A percentile compares a stretch with the other conserved stretches of the same genome.
Evolutionary conservation across 2,329 filamentous ascomycete genomes (phyloP).

Genomic region (Cordyceps tenuipes): DNA sequence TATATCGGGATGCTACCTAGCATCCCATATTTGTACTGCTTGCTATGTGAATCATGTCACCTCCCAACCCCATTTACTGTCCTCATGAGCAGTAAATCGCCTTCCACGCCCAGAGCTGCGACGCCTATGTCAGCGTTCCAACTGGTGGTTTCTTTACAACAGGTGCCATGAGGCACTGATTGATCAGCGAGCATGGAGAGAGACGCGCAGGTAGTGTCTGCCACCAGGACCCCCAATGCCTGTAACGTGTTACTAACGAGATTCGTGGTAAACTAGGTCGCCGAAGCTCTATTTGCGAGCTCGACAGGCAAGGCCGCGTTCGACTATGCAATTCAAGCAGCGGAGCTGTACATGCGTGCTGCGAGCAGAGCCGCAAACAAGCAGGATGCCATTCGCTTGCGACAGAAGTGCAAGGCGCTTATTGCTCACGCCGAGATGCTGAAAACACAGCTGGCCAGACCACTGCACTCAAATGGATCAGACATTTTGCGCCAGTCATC

Average conservation of each 20-base stretch:
- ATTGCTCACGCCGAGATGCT: slow-evolving; percentile 67
- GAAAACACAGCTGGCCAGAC: slow-evolving; percentile 38
- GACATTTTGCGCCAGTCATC: slow-evolving; percentile 65
- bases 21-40: neutral
- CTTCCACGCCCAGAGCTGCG: neutral
- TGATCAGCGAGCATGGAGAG: slow-evolving; percentile 25
- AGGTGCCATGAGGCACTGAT: slow-evolving; percentile 7
- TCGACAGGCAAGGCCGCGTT: slow-evolving; percentile 51
- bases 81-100: neutral
- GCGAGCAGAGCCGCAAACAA: slow-evolving; percentile 51
- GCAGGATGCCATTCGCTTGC: slow-evolving; percentile 58
- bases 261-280: slow-evolving; percentile 21
- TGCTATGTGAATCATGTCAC: neutral
- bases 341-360: slow-evolving; percentile 75
- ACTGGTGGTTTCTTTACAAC: neutral
- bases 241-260: neutral
- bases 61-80: neutral
- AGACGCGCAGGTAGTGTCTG: slow-evolving; percentile 27
- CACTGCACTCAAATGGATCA: neutral
- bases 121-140: neutral
- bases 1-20: slow-evolving; percentile 9
- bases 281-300: slow-evolving; percentile 29
- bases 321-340: slow-evolving; percentile 64
- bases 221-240: neutral
- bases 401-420: slow-evolving; percentile 59